Evolutionary conservation across 2,329 filamentous ascomycete species (phyloP), one percentile per base, ranked within the genome.

Genomic region (Dothideomycetidae sp.): DNA sequence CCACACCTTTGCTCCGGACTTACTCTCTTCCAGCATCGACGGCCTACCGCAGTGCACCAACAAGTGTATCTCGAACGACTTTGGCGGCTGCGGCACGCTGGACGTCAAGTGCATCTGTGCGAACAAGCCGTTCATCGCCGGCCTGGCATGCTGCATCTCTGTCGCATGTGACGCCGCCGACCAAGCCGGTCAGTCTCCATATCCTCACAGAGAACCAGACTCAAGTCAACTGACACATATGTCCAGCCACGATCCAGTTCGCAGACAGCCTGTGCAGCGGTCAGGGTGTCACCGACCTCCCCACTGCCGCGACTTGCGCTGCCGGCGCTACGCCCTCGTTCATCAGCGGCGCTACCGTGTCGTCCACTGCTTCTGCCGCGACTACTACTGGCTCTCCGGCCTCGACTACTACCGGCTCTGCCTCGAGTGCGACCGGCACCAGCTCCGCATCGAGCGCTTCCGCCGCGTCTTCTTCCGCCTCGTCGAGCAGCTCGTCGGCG

Each of bases 31-130:
- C 15, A 42, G 37, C 28, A 42, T 44, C 39, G 41, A 38, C 12
- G 52, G 51, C 26, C 50, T 57, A 1, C 53, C 53, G 1, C 15
- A 35, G 11, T 56, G 54, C 43, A 51, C 53, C 3, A 41, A 45
- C 31, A 42, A 44, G 29, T 64, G 61, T 43, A 54, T 62, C 12
- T 53, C 53, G 26, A 50, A 41, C 44, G 47, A 47, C 38, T 57
- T 58, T 21, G 58, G 56, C 29, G 53, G 50, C 36, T 64, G 61
- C 48, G 40, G 44, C 28, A 42, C 47, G 4, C 44, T 62, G 41
- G 56, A 63, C 34, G 52, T 62, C 36, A 47, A 50, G 23, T 64
- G 61, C 47, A 61, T 64, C 43, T 64, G 61, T 48, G 46, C 44
- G 16, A 61, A 59, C 50, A 41, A 38, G 2, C 43, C 44, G 3